A percentile compares a stretch with the other conserved stretches of the same genome.
Conservation (phyloP, 805 yeast genomes). For the Barnettozyma sp. region DNA sequence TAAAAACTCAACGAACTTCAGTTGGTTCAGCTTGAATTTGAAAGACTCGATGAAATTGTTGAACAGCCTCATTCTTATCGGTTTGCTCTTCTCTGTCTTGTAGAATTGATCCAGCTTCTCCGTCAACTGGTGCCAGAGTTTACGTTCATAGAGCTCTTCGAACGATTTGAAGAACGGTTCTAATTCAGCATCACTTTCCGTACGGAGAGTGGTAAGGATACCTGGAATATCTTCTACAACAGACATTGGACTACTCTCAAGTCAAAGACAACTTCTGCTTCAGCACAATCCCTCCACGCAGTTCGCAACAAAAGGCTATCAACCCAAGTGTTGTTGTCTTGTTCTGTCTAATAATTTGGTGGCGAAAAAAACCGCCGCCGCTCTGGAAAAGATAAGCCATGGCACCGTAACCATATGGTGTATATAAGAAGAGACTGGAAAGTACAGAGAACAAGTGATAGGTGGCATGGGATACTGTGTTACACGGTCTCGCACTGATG, state of each 20-base stretch:
- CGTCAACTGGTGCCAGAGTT: conserved; percentile 93
- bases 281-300: too few relatives aligned
- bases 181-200: conserved; percentile 59
- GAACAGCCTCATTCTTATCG: conserved; percentile 59
- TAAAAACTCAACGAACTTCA: conserved; percentile 72
- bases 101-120: conserved; percentile 56
- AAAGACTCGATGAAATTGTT: conserved; percentile 63
- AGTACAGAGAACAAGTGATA: too few relatives aligned
- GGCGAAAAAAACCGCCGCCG: background rate
- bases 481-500: too few relatives aligned
- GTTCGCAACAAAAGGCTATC: too few relatives aligned
- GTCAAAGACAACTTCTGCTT: too few relatives aligned
- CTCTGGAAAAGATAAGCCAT: background rate
- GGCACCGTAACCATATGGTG: background rate
- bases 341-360: background rate
- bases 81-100: conserved; percentile 41
- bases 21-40: conserved; percentile 65
- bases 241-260: conserved; percentile 6
- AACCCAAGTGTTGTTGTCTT: conserved; percentile 6
- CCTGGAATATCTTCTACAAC: conserved; percentile 21
- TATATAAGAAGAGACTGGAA: background rate
- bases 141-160: conserved; percentile 82
- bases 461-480: too few relatives aligned
- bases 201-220: conserved; percentile 42
- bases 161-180: conserved; percentile 55